These are phyloP conservation scores for Thelonectria rubi DNA, from an alignment of 2,329 filamentous ascomycete species.

Conservation along the genomic window DNA sequence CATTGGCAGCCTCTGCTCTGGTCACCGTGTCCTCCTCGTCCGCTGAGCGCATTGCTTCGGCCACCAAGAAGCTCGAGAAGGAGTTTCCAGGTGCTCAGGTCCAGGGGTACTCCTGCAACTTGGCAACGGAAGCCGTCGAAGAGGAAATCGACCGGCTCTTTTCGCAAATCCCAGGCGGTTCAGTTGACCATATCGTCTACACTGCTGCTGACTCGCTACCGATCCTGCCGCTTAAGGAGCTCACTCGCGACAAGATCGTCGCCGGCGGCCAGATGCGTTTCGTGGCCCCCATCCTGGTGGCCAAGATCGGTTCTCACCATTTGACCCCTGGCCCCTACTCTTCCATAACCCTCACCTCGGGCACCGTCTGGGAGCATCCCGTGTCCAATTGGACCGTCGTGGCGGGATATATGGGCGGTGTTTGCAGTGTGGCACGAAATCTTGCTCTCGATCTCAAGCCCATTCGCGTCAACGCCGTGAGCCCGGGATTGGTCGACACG, in stretches of 20 bases:
- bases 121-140: not conserved
- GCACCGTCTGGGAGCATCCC: not conserved
- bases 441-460: not conserved
- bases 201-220: not conserved
- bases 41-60: not conserved
- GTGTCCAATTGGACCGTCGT: not conserved
- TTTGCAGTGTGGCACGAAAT: not conserved
- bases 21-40: not conserved
- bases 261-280: not conserved
- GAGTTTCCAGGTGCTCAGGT: not conserved
- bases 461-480: conserved; percentile 1
- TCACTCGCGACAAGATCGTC: not conserved
- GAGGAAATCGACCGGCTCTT: not conserved
- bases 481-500: not conserved
- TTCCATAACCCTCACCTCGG: not conserved
- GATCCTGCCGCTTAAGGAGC: not conserved
- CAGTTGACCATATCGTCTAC: conserved; percentile 1
- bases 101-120: not conserved
- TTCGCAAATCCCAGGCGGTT: not conserved
- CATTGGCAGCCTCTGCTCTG: not conserved
- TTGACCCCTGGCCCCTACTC: not conserved
- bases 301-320: not conserved
- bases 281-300: not conserved
- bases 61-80: not conserved
- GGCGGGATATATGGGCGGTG: conserved; percentile 42